These are phyloP conservation scores for Exophiala phaeomuriformis DNA, from an alignment of 2,329 filamentous ascomycete species.

Conservation along the genomic window DNA sequence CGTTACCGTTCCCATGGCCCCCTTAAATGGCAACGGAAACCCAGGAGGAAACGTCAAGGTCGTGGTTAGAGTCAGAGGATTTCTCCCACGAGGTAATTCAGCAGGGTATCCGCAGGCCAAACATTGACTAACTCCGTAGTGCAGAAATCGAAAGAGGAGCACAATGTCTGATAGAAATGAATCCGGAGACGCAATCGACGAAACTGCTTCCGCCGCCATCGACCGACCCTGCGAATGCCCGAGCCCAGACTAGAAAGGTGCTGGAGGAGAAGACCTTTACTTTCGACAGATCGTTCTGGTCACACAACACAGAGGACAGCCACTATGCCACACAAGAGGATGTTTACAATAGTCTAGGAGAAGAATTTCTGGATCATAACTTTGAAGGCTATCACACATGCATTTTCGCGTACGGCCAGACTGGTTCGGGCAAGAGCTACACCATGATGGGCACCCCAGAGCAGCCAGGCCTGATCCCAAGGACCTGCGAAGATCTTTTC, in stretches of 20 bases:
- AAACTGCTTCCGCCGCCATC: conserved; percentile 65
- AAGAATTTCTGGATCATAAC: conserved; percentile 98
- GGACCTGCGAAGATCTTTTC: conserved; percentile 93
- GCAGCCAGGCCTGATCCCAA: conserved; percentile 82
- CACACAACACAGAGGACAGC: conserved; percentile 66
- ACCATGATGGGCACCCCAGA: conserved; percentile 91
- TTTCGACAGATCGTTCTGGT: conserved; percentile 99
- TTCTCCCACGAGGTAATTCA: conserved; percentile 63
- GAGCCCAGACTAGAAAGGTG: conserved; percentile 62
- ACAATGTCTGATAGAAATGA: conserved; percentile 84
- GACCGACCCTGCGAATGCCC: conserved; percentile 40
- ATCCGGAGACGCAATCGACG: conserved; percentile 77
- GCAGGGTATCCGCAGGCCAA: conserved; percentile 16
- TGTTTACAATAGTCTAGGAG: conserved; percentile 86
- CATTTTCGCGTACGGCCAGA: conserved; percentile 98
- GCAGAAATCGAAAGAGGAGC: conserved; percentile 74
- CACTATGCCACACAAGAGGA: conserved; percentile 91
- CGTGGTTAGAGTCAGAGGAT: conserved; percentile 71
- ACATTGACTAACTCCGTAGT: conserved; percentile 17
- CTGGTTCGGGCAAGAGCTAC: conserved; percentile 94
- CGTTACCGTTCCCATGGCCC: conserved; percentile 47
- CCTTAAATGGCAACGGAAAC: conserved; percentile 42
- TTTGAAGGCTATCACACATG: conserved; percentile 99
- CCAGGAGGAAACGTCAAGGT: conserved; percentile 71
- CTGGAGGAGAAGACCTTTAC: conserved; percentile 86